Conservation (phyloP, 2,329 filamentous ascomycete species). For the Ophiostoma sp. region DNA sequence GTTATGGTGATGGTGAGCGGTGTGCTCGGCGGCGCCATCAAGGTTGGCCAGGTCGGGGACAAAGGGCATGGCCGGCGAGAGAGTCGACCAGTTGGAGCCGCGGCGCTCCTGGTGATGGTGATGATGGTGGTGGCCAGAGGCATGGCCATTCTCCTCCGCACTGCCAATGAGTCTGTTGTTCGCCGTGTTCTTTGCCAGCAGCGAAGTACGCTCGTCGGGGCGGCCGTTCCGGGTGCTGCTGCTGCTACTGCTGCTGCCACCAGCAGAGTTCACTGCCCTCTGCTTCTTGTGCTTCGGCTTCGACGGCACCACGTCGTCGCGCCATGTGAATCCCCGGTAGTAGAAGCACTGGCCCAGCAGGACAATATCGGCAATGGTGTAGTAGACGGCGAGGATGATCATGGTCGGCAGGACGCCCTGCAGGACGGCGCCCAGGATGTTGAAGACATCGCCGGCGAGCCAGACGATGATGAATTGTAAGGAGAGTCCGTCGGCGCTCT, state of each 20-base stretch:
- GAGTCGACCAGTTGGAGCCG: constrained; percentile 59
- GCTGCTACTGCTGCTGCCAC: constrained; percentile 33
- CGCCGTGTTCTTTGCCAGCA: constrained; percentile 35
- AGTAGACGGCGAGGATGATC: constrained; percentile 42
- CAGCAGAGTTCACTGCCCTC: constrained; percentile 25
- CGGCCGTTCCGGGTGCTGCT: neutral
- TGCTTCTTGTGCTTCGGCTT: constrained; percentile 41
- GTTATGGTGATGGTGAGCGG: neutral
- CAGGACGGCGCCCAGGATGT: constrained; percentile 36
- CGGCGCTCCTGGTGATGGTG: constrained; percentile 45
- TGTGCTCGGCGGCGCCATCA: neutral
- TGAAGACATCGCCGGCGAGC: constrained; percentile 72
- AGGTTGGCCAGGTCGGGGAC: constrained; percentile 20
- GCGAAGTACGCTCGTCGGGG: constrained; percentile 53
- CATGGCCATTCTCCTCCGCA: constrained; percentile 25
- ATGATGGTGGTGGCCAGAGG: constrained; percentile 43
- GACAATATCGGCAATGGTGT: constrained; percentile 48
- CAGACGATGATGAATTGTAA: constrained; percentile 85
- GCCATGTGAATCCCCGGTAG: constrained; percentile 80
- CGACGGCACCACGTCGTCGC: constrained; percentile 51
- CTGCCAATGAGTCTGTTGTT: constrained; percentile 34
- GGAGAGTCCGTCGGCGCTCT: constrained; percentile 33
- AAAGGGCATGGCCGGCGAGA: constrained; percentile 76
- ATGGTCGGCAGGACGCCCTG: constrained; percentile 85
- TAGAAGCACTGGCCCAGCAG: constrained; percentile 90